These are phyloP conservation scores for Ceriops decandra DNA, from an alignment of 345 rosid genomes.

Conservation along the genomic window DNA sequence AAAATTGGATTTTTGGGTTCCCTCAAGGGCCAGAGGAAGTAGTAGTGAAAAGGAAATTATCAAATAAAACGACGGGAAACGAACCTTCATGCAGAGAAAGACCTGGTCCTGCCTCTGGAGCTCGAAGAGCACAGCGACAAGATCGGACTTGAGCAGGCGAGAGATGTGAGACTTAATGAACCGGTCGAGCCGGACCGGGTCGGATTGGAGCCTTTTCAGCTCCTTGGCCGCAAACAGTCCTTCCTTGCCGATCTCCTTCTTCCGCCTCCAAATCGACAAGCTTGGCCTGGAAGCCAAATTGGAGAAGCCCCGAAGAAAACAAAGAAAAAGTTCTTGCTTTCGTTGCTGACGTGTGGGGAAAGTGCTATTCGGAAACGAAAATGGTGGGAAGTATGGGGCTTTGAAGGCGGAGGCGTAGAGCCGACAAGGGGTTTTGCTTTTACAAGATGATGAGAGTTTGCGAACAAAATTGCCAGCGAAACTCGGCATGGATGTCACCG, in stretches of 20 bases:
- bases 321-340: neutral
- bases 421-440: too few relatives aligned
- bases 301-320: conserved; percentile 15
- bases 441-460: neutral
- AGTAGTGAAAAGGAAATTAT: too few relatives aligned
- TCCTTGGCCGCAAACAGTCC: conserved; percentile 78
- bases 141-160: conserved; percentile 87
- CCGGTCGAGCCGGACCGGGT: conserved; percentile 54
- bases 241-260: conserved; percentile 88
- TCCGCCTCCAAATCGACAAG: conserved; percentile 96
- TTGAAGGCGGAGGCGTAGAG: too few relatives aligned
- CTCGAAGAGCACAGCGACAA: conserved; percentile 77
- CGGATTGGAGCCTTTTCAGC: conserved; percentile 64
- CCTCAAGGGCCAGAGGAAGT: too few relatives aligned
- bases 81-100: conserved; percentile 86
- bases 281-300: conserved; percentile 69
- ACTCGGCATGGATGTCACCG: conserved; percentile 8
- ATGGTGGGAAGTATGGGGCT: neutral
- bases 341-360: neutral
- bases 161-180: conserved; percentile 64
- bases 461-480: neutral
- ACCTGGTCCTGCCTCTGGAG: conserved; percentile 89
- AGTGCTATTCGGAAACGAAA: neutral
- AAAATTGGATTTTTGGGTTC: too few relatives aligned
- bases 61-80: neutral